These are phyloP conservation scores for Vaccinium myrtillus DNA, from an alignment of 148 eudicot genomes.

Conservation along the genomic window DNA sequence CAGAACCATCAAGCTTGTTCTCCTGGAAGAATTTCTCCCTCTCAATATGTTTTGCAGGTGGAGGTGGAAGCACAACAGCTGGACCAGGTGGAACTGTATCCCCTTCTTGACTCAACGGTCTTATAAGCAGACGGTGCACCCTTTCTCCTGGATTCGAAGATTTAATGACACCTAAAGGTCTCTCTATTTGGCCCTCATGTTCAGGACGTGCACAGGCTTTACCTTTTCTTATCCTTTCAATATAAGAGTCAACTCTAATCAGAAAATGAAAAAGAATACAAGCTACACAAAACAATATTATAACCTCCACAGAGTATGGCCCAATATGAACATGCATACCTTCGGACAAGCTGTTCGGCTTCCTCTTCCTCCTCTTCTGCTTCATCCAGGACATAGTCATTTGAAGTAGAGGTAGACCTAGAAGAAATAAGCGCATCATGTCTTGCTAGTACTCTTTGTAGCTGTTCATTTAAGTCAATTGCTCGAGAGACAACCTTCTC, in stretches of 20 bases:
- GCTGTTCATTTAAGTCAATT: conserved; percentile 81
- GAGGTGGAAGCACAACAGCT: conserved; percentile 74
- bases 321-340: conserved; percentile 38
- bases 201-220: conserved; percentile 73
- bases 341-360: conserved; percentile 76
- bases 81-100: conserved; percentile 29
- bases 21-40: conserved; percentile 90
- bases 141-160: conserved; percentile 41
- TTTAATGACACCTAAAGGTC: conserved; percentile 42
- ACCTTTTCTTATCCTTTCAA: conserved; percentile 81
- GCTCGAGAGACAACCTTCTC: conserved; percentile 76
- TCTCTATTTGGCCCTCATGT: conserved; percentile 48
- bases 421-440: conserved; percentile 66
- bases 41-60: conserved; percentile 90
- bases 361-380: conserved; percentile 64
- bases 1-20: conserved; percentile 58
- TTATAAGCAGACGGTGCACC: conserved; percentile 54
- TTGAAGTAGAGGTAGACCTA: conserved; percentile 41
- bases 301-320: background rate
- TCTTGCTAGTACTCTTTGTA: conserved; percentile 58
- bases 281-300: background rate
- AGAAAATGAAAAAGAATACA: background rate
- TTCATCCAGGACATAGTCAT: conserved; percentile 45
- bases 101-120: conserved; percentile 48
- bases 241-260: background rate